These are phyloP conservation scores for Setaria viridis DNA, from an alignment of 202 grass and related monocot species.

Conservation along the genomic window DNA sequence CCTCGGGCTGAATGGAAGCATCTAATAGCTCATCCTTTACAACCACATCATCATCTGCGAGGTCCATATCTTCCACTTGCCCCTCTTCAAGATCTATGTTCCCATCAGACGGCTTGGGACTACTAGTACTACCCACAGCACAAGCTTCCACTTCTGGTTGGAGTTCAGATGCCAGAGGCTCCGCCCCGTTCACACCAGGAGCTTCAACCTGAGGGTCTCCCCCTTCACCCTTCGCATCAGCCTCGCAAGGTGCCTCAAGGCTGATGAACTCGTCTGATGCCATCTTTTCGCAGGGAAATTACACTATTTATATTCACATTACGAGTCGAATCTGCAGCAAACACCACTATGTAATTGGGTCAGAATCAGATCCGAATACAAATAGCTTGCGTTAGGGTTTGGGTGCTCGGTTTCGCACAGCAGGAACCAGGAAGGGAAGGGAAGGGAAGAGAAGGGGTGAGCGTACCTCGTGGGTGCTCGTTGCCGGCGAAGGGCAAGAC, in stretches of 20 bases:
- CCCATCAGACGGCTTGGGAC: slow-evolving; percentile 24
- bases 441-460: too few species aligned
- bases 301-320: slow-evolving; percentile 16
- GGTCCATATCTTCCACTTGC: slow-evolving; percentile 85
- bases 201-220: slow-evolving; percentile 27
- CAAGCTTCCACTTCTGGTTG: slow-evolving; percentile 11
- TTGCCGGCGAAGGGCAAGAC: not conserved
- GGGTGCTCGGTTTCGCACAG: not conserved
- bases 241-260: slow-evolving; percentile 57
- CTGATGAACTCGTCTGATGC: slow-evolving; percentile 61
- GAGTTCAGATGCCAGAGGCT: slow-evolving; percentile 25
- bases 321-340: not conserved
- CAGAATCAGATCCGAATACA: not conserved
- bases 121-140: slow-evolving; percentile 5
- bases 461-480: not conserved
- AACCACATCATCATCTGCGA: slow-evolving; percentile 64
- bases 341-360: not conserved
- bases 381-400: not conserved
- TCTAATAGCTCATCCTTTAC: slow-evolving; percentile 50
- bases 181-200: slow-evolving; percentile 22
- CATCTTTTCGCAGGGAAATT: slow-evolving; percentile 43
- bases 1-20: slow-evolving; percentile 39
- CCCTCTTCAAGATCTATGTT: slow-evolving; percentile 64
- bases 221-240: slow-evolving; percentile 2
- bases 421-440: not conserved